Evolutionary conservation across 2,329 filamentous ascomycete species (phyloP).

Genomic region (Apiospora rasikravindrae): DNA sequence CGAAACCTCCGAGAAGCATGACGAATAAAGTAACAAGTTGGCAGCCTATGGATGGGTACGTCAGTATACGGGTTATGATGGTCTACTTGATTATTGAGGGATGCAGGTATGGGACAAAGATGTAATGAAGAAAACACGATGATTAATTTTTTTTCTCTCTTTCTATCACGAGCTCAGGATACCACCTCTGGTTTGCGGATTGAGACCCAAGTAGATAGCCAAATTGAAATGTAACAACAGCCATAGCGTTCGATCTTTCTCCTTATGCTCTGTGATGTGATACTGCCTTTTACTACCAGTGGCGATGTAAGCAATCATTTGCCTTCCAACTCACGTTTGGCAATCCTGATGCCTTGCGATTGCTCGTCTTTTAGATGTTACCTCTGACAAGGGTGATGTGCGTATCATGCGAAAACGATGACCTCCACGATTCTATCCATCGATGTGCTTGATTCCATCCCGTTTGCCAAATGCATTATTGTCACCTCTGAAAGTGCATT

Average conservation of each 20-base stretch:
- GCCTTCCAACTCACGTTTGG: background rate
- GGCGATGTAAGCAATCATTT: background rate
- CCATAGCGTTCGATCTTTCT: background rate
- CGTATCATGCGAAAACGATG: no score
- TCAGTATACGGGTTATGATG: conserved; percentile 4
- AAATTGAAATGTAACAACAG: conserved; percentile 8
- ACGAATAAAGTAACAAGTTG: conserved; percentile 2
- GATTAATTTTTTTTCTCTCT: background rate
- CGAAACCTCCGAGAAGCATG: background rate
- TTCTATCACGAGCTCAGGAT: conserved; percentile 8
- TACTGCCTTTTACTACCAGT: background rate
- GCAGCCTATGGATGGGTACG: background rate
- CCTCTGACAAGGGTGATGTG: background rate
- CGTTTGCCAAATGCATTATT: background rate
- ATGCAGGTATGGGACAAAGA: background rate
- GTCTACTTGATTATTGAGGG: conserved; percentile 1
- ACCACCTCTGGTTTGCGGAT: conserved; percentile 4
- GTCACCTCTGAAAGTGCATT: background rate
- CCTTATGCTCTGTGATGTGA: background rate
- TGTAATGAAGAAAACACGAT: conserved; percentile 10
- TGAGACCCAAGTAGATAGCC: conserved; percentile 12
- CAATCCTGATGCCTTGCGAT: background rate
- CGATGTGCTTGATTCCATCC: background rate
- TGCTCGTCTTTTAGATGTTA: background rate
- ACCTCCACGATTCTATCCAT: background rate